A percentile compares a stretch with the other conserved stretches of the same genome.
phyloP scores from a whole-genome alignment of 495 filamentous ascomycete species.

The Talaromyces stipitatus region DNA sequence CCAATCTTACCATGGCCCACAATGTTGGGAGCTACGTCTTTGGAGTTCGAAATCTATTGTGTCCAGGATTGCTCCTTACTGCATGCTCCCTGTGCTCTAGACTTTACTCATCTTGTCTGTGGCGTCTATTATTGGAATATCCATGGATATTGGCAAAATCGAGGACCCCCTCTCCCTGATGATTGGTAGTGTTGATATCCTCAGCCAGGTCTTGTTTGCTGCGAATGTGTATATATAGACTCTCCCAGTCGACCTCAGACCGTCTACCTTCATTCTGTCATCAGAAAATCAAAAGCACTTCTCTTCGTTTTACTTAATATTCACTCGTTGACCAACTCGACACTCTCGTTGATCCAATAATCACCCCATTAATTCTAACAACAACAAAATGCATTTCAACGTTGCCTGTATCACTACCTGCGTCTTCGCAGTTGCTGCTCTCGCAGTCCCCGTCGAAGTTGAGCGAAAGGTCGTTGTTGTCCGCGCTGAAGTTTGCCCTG shows the following conservation, averaged over 20 bases:
- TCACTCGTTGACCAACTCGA: slow-evolving; percentile 8
- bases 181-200: not conserved
- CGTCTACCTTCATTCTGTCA: not conserved
- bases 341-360: not conserved
- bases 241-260: not conserved
- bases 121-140: not conserved
- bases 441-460: slow-evolving; percentile 7
- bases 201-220: not conserved
- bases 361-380: not conserved
- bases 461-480: slow-evolving; percentile 8
- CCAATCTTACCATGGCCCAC: not conserved
- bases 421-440: slow-evolving; percentile 5
- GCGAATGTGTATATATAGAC: not conserved
- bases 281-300: not conserved
- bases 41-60: not conserved
- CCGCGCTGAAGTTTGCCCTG: slow-evolving; percentile 7
- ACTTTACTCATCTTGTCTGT: not conserved
- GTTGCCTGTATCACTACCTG: slow-evolving; percentile 7
- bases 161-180: not conserved
- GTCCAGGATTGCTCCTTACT: not conserved
- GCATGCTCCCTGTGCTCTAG: not conserved
- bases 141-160: not conserved
- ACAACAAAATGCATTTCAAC: slow-evolving; percentile 9
- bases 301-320: not conserved
- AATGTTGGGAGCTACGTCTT: not conserved